Evolutionary conservation across 768 basidiomycete species (phyloP).

Genomic region (Daedaleopsis nitida): DNA sequence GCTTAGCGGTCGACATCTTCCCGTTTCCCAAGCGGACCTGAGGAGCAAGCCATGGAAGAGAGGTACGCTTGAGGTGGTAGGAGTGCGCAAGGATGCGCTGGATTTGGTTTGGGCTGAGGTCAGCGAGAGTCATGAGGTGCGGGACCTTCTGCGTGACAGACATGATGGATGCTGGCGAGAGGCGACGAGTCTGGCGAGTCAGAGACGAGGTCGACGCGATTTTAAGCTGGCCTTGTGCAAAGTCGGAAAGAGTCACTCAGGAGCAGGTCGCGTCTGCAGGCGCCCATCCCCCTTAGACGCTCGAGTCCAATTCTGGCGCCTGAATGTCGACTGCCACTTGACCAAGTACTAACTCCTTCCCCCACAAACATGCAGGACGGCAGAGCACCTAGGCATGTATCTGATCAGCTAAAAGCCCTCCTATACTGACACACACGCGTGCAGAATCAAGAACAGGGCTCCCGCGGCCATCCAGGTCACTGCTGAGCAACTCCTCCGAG

Average conservation of each 20-base stretch:
- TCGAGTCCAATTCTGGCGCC: no score
- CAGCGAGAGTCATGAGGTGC: constrained; percentile 87
- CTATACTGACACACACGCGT: not conserved
- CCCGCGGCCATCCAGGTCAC: constrained; percentile 96
- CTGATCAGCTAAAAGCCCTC: not conserved
- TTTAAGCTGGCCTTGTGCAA: no score
- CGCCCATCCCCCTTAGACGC: no score
- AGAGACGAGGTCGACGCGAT: no score
- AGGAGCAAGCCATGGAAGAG: constrained; percentile 70
- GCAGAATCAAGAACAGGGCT: constrained; percentile 92
- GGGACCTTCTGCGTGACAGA: constrained; percentile 39
- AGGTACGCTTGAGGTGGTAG: constrained; percentile 58
- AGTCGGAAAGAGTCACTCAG: no score
- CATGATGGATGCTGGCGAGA: not conserved
- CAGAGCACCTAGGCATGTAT: not conserved
- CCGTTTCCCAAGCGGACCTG: constrained; percentile 38
- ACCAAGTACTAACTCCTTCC: no score
- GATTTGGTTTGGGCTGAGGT: constrained; percentile 79
- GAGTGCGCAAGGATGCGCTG: constrained; percentile 64
- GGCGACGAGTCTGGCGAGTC: no score
- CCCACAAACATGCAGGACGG: constrained; percentile 3
- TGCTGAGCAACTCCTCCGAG: constrained; percentile 95
- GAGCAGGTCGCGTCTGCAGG: no score
- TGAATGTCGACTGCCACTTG: no score
- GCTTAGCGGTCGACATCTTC: constrained; percentile 25